Conservation (phyloP, 164 flowering plant genomes). For the Chloranthus sessilifolius region DNA sequence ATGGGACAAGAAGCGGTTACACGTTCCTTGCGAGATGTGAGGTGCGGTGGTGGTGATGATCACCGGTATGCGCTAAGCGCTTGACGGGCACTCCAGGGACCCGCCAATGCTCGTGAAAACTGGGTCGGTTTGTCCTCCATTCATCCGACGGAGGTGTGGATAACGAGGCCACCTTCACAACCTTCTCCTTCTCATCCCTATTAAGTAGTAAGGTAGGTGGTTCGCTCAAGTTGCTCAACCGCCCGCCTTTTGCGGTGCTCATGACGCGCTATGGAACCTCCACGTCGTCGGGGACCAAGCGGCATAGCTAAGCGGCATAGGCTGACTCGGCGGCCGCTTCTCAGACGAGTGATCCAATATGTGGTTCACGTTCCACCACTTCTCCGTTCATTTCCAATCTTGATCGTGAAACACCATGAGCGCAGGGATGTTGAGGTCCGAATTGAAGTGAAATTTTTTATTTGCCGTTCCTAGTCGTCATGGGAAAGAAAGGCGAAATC, state of each 20-base stretch:
- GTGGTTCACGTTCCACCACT: conserved; percentile 1
- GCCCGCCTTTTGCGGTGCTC: not conserved
- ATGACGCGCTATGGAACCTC: not conserved
- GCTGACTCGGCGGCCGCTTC: not conserved
- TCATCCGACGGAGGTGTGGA: not conserved
- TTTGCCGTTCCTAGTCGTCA: too few species aligned
- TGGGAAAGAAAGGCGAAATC: too few species aligned
- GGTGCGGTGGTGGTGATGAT: too few species aligned
- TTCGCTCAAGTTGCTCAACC: too few species aligned
- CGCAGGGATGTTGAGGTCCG: not conserved
- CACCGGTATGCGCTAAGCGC: not conserved
- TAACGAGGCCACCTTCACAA: conserved; percentile 4
- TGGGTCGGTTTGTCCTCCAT: not conserved
- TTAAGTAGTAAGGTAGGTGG: not conserved
- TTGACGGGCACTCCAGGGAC: not conserved
- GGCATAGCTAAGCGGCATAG: not conserved
- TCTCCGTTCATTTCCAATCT: conserved; percentile 3
- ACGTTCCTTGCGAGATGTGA: too few species aligned
- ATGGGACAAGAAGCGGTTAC: too few species aligned
- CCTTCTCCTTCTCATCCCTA: conserved; percentile 1
- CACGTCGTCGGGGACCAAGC: not conserved
- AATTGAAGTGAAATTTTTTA: too few species aligned
- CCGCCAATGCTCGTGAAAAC: not conserved
- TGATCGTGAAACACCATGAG: conserved; percentile 5
- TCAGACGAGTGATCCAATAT: conserved; percentile 2